Evolutionary conservation across 2,329 filamentous ascomycete species (phyloP).

Genomic region (Cordyceps javanica): DNA sequence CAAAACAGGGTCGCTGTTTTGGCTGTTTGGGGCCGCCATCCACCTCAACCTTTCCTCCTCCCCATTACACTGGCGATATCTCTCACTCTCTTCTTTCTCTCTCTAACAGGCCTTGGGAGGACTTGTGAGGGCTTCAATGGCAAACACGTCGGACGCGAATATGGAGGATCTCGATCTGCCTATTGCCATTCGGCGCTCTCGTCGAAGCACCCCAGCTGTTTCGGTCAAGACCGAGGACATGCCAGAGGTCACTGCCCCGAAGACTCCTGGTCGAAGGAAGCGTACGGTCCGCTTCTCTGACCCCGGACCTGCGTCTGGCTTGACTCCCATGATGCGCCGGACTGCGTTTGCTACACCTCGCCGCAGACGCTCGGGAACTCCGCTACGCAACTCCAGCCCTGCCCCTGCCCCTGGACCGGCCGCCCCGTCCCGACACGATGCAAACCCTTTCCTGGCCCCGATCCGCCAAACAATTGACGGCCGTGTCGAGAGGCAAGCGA

Average conservation of each 20-base stretch:
- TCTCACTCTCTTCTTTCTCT: background rate
- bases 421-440: slow-evolving; percentile 19
- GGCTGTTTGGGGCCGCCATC: background rate
- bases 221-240: slow-evolving; percentile 22
- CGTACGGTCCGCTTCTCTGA: slow-evolving; percentile 56
- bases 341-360: slow-evolving; percentile 37
- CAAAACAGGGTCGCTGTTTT: background rate
- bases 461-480: slow-evolving; percentile 51
- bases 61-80: background rate
- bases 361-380: slow-evolving; percentile 41
- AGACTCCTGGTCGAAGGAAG: slow-evolving; percentile 29
- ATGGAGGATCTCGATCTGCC: slow-evolving; percentile 41
- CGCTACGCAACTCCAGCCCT: slow-evolving; percentile 20
- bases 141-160: slow-evolving; percentile 4
- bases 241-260: background rate
- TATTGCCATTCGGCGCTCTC: slow-evolving; percentile 49
- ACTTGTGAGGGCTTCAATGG: background rate
- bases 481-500: slow-evolving; percentile 50
- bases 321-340: slow-evolving; percentile 53
- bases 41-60: background rate
- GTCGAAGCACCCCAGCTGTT: slow-evolving; percentile 36
- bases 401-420: slow-evolving; percentile 13
- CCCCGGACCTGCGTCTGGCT: slow-evolving; percentile 46
- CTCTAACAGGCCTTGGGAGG: background rate
- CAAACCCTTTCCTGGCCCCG: slow-evolving; percentile 21